Evolutionary conservation across 345 rosid genomes (phyloP), one percentile per base, ranked within the genome.

Genomic region (Moringa oleifera): DNA sequence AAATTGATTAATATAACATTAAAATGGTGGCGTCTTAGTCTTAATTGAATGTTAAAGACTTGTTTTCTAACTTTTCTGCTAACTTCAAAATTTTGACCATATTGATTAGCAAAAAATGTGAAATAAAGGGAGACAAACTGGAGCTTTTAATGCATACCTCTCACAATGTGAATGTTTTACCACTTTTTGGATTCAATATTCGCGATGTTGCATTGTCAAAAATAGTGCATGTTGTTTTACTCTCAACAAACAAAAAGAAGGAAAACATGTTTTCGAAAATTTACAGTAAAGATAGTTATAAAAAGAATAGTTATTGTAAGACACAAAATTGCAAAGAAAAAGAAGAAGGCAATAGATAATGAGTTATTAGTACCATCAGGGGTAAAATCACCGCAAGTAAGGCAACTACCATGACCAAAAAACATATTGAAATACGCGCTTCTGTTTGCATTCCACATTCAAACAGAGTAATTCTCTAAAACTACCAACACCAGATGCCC

Each of bases 381-480:
- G 4, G 96, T 94, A 65, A 90, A 93, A 82, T 82, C 96, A 73
- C 98, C 98, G 69, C 97, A 90, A 21, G 94, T 83, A 6, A 90
- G 92, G 47, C 71, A 76, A 20, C 68, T 71, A 15, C 83, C 83
- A 56, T 93, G 98, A n/a, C 98, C 97, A 0, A 85, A 71, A 74
- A 90, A 93, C 72, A 81, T 81, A 65, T 80, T 81, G 23, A 90
- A 90, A 73, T 73, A 81, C 23, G 71, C 80, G 63, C 73, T 87
- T 69, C 53, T 90, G 62, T 90, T 95, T 28, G 96, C 99, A 82
- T 94, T 90, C 97, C 99, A 90, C 97, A 94, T 85, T 95, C 96
- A 90, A 21, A 80, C 74, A 71, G 74, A 79, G 55, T 80, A 80
- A 74, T 90, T 92, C 66, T 33, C 37, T 4, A 11, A 33, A 33